Evolutionary conservation across 1,284 basidiomycete species (phyloP), one percentile per base, ranked within the genome.

Genomic region (Somion occarium): DNA sequence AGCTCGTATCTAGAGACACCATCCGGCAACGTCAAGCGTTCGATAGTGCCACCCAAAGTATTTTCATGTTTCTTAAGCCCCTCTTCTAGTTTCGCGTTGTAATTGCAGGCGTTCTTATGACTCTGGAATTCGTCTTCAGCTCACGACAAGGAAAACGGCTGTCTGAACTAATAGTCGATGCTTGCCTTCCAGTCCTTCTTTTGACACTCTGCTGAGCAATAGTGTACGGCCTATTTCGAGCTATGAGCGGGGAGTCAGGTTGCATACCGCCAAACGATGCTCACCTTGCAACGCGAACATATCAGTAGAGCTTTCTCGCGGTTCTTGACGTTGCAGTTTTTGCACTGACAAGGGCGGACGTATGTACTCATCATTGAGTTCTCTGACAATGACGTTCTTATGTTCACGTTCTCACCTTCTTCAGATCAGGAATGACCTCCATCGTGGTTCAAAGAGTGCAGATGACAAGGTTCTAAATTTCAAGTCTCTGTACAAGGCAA

Each of bases 181-280:
- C 54, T 11, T 37, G 61, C 63, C 55, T 58, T 57, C 63, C 64
- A 64, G 51, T 66, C 60, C 7, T 56, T 56, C 38, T 56, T 59
- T 38, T 66, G 64, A 39, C 62, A 66, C n/a, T 63, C 63, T 25
- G 56, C 59, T 4, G 63, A 66, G 52, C 64, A 66, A 46, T 66
- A 66, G n/a, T 54, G 53, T 39, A 58, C 60, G 46, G 61, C 61
- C 66, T 64, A 61, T 34, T 3, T 3, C 12, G 19, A 3, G 20
- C 24, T 12, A 24, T 9, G n/a, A 42, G 7, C 13, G 20, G 24
- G 44, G 11, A 37, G 34, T 18, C 30, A 23, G 12, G 48, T 27
- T n/a, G 19, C 19, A 20, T 37, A 22, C 26, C 3, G 12, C 9
- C 15, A 13, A n/a, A 12, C 12, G 7, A 3, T 3, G 47, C 55